Conservation (phyloP, 1,284 basidiomycete genomes). For the Pyrrhoderma noxium region DNA sequence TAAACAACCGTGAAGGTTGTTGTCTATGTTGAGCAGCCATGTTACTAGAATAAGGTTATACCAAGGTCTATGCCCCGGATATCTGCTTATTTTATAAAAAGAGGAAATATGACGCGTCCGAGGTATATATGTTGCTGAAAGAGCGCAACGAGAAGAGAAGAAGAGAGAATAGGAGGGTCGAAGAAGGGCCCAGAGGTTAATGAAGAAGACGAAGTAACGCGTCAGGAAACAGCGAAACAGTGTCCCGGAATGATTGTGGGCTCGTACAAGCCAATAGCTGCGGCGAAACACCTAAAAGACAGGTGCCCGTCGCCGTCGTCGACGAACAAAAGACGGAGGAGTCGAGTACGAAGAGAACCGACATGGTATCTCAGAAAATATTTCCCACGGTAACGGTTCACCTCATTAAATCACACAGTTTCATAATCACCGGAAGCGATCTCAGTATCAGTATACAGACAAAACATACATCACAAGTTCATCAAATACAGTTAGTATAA, state of each 20-base stretch:
- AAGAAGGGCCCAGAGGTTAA: background rate
- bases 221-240: background rate
- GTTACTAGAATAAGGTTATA: background rate
- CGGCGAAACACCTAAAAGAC: background rate
- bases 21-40: constrained; percentile 25
- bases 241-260: background rate
- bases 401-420: background rate
- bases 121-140: constrained; percentile 1
- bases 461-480: too few relatives aligned
- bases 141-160: background rate
- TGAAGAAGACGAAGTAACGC: background rate
- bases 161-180: background rate
- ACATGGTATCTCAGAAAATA: background rate
- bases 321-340: background rate
- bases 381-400: constrained; percentile 5
- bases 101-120: background rate
- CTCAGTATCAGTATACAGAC: too few relatives aligned
- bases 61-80: background rate
- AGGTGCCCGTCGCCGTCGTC: constrained; percentile 7
- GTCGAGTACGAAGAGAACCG: too few relatives aligned
- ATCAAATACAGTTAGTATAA: too few relatives aligned
- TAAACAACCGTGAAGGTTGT: constrained; percentile 37
- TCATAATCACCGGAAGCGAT: too few relatives aligned
- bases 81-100: too few relatives aligned
- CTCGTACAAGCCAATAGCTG: background rate